phyloP scores from a whole-genome alignment of 208 protist species.

The Crithidia expoeki region DNA sequence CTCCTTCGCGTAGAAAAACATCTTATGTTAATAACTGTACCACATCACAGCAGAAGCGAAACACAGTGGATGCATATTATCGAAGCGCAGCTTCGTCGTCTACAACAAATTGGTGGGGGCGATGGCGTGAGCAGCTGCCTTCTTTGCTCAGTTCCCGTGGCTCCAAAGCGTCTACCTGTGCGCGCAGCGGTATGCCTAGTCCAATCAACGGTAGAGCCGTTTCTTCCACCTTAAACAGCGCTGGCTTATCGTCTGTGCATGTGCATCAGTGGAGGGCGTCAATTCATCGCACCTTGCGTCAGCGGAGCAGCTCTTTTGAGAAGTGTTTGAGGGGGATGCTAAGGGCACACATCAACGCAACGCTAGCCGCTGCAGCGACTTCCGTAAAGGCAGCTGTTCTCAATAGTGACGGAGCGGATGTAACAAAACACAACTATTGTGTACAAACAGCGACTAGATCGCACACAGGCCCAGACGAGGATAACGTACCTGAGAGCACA shows the following conservation, averaged over 20 bases:
- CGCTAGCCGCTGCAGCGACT: not conserved
- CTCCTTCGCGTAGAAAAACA: too few relatives aligned
- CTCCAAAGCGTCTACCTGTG: not conserved
- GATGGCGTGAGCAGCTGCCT: not conserved
- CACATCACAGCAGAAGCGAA: too few relatives aligned
- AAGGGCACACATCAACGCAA: not conserved
- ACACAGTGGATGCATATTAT: too few relatives aligned
- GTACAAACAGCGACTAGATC: too few relatives aligned
- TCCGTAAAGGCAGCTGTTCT: not conserved
- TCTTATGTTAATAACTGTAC: too few relatives aligned
- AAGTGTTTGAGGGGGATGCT: not conserved
- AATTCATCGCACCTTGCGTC: constrained; percentile 2
- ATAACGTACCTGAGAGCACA: too few relatives aligned
- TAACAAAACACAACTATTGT: too few relatives aligned
- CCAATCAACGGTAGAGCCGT: not conserved
- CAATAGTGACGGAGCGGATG: not conserved
- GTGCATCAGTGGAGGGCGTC: constrained; percentile 10
- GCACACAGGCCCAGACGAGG: too few relatives aligned
- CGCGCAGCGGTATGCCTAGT: too few relatives aligned
- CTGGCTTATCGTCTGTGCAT: too few relatives aligned
- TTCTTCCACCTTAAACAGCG: too few relatives aligned
- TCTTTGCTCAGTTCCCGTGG: not conserved
- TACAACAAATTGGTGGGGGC: not conserved
- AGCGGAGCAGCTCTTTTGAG: constrained; percentile 6
- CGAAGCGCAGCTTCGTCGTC: not conserved